Percentiles rank a stretch among this genome's conserved stretches.
phyloP scores from a whole-genome alignment of 768 basidiomycete genomes.

The Pulveroboletus sp. region DNA sequence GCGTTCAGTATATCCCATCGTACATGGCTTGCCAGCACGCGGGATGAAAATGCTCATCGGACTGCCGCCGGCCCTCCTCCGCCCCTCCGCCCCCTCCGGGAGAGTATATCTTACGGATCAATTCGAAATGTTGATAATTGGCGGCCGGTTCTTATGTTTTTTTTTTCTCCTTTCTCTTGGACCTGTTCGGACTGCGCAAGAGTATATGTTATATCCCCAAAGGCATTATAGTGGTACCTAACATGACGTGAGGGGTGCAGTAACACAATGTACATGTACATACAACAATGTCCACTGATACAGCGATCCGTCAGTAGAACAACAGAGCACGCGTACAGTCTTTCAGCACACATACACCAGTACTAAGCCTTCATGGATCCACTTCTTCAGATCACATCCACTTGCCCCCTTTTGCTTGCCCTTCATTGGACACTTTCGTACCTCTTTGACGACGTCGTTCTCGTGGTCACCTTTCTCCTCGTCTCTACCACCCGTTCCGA shows the following conservation, averaged over 20 bases:
- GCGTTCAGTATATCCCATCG: too few relatives aligned
- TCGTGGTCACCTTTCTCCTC: constrained; percentile 40
- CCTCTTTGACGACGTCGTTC: constrained; percentile 56
- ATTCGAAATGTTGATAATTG: too few relatives aligned
- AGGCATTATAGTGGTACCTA: neutral
- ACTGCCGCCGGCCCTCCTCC: too few relatives aligned
- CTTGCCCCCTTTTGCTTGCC: neutral
- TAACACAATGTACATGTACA: constrained; percentile 5
- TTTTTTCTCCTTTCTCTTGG: too few relatives aligned
- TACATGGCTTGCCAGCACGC: too few relatives aligned
- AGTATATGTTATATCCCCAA: too few relatives aligned
- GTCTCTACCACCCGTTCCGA: constrained; percentile 63
- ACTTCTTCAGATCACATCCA: neutral
- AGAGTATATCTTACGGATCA: too few relatives aligned
- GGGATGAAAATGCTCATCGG: too few relatives aligned
- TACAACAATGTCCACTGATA: neutral
- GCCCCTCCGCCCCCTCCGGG: too few relatives aligned
- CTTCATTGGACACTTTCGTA: constrained; percentile 21
- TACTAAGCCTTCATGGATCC: neutral
- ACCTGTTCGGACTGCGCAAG: too few relatives aligned
- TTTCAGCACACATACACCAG: neutral
- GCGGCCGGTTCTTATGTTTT: too few relatives aligned
- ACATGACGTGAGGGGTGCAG: neutral
- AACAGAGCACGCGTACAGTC: neutral
- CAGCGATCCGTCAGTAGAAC: neutral